phyloP scores from a whole-genome alignment of 352 stramenopile genomes.

The Phytophthora multivora region DNA sequence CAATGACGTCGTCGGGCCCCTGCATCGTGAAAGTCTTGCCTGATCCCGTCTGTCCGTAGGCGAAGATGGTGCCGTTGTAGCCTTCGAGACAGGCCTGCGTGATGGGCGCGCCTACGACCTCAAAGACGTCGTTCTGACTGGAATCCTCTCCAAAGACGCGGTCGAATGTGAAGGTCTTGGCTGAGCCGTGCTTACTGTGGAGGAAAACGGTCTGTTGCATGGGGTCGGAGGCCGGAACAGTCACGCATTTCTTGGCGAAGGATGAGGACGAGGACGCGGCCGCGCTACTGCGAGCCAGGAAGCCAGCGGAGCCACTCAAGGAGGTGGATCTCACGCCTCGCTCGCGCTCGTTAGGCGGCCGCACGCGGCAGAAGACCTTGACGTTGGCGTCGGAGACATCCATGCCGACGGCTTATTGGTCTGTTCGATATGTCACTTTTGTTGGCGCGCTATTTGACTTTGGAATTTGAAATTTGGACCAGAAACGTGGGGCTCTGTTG shows the following conservation, averaged over 20 bases:
- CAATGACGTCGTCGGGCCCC: slow-evolving; percentile 72
- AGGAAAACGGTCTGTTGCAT: slow-evolving; percentile 67
- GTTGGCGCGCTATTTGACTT: slow-evolving; percentile 14
- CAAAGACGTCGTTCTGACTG: slow-evolving; percentile 92
- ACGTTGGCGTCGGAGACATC: slow-evolving; percentile 64
- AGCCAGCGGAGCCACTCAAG: slow-evolving; percentile 16
- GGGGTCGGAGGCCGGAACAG: slow-evolving; percentile 46
- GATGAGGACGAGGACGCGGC: slow-evolving; percentile 20
- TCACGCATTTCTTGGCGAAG: slow-evolving; percentile 68
- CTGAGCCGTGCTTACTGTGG: slow-evolving; percentile 47
- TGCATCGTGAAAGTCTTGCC: slow-evolving; percentile 91
- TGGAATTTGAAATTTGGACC: slow-evolving; percentile 18
- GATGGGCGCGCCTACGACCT: slow-evolving; percentile 85
- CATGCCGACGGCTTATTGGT: slow-evolving; percentile 5
- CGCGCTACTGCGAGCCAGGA: slow-evolving; percentile 22
- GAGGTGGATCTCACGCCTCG: slow-evolving; percentile 26
- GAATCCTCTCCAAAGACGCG: slow-evolving; percentile 89
- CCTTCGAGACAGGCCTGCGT: slow-evolving; percentile 76
- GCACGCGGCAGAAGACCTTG: slow-evolving; percentile 87
- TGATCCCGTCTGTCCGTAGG: slow-evolving; percentile 84
- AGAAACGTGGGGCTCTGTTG: background rate
- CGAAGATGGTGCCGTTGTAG: slow-evolving; percentile 90
- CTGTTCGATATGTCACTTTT: slow-evolving; percentile 7
- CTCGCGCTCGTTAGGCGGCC: slow-evolving; percentile 81
- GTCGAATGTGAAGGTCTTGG: slow-evolving; percentile 92